These are phyloP conservation scores for Epichloe baconii DNA, from an alignment of 2,329 filamentous ascomycete genomes.

Conservation along the genomic window DNA sequence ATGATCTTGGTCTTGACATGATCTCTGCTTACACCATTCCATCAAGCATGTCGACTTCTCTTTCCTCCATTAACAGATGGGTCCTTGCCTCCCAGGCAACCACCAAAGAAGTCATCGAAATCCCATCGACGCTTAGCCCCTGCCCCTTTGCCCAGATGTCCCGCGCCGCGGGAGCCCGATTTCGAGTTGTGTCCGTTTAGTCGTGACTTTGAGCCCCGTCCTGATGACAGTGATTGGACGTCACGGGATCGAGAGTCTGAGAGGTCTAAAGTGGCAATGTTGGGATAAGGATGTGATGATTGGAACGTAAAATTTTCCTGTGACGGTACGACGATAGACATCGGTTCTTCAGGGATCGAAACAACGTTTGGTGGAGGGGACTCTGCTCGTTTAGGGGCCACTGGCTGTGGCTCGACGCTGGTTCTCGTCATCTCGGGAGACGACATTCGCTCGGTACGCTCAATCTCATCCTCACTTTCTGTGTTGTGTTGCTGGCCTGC, in stretches of 20 bases:
- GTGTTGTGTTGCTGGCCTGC: conserved; percentile 36
- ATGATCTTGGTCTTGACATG: conserved; percentile 5
- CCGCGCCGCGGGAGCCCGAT: conserved; percentile 14
- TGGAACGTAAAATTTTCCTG: conserved; percentile 58
- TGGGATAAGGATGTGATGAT: conserved; percentile 46
- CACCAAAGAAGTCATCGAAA: conserved; percentile 63
- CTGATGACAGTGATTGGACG: conserved; percentile 14
- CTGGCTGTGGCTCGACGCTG: conserved; percentile 25
- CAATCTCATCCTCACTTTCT: conserved; percentile 57
- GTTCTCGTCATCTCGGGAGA: conserved; percentile 45
- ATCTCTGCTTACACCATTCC: conserved; percentile 4
- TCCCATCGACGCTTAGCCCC: conserved; percentile 63
- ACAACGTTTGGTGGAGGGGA: conserved; percentile 15
- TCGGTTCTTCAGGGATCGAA: conserved; percentile 15
- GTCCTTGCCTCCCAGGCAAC: conserved; percentile 51
- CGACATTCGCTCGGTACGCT: conserved; percentile 46
- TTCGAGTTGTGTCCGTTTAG: conserved; percentile 14
- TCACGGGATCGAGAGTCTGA: conserved; percentile 37
- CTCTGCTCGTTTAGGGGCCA: conserved; percentile 14
- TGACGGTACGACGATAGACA: conserved; percentile 36
- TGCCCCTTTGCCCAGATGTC: conserved; percentile 46
- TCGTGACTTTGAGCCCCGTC: conserved; percentile 17
- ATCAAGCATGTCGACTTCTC: conserved; percentile 33
- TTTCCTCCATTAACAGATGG: conserved; percentile 36
- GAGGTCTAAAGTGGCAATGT: conserved; percentile 47